These are phyloP conservation scores for Angophora floribunda DNA, from an alignment of 345 rosid genomes.

Conservation along the genomic window DNA sequence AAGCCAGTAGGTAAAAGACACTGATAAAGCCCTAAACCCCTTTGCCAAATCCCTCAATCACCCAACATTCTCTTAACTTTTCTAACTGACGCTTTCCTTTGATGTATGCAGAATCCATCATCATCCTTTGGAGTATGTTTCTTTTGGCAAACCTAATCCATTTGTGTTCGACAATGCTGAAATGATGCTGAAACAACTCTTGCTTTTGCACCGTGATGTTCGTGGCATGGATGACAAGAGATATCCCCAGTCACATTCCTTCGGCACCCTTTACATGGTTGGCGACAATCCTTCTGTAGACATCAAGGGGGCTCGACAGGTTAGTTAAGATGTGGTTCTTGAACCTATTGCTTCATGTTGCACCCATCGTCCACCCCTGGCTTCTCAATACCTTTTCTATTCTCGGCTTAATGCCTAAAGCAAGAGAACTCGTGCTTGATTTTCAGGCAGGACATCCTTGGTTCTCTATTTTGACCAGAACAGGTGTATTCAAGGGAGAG, in stretches of 20 bases:
- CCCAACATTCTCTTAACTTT: neutral
- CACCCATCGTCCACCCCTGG: neutral
- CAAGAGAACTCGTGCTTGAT: neutral
- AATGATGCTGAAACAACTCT: slow-evolving; percentile 34
- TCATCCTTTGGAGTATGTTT: slow-evolving; percentile 42
- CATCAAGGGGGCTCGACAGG: slow-evolving; percentile 73
- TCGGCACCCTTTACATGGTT: slow-evolving; percentile 63
- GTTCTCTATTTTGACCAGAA: slow-evolving; percentile 88
- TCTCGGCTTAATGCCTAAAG: neutral
- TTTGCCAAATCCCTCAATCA: neutral
- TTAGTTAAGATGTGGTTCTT: slow-evolving; percentile 3
- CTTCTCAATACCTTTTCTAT: neutral
- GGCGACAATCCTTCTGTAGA: slow-evolving; percentile 87
- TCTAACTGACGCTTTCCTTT: neutral
- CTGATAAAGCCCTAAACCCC: neutral
- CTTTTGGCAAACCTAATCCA: slow-evolving; percentile 79
- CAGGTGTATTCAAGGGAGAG: slow-evolving; percentile 76
- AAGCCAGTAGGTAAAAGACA: neutral
- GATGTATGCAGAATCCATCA: slow-evolving; percentile 44
- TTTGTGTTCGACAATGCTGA: slow-evolving; percentile 62
- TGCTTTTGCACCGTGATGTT: slow-evolving; percentile 1
- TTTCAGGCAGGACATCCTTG: slow-evolving; percentile 72
- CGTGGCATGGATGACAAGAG: neutral
- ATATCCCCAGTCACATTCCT: slow-evolving; percentile 18
- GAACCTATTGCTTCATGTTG: neutral